Percentiles rank a stretch among this genome's conserved stretches.
Conservation (phyloP, 2,329 filamentous ascomycete species). For the Epichloe scottii region DNA sequence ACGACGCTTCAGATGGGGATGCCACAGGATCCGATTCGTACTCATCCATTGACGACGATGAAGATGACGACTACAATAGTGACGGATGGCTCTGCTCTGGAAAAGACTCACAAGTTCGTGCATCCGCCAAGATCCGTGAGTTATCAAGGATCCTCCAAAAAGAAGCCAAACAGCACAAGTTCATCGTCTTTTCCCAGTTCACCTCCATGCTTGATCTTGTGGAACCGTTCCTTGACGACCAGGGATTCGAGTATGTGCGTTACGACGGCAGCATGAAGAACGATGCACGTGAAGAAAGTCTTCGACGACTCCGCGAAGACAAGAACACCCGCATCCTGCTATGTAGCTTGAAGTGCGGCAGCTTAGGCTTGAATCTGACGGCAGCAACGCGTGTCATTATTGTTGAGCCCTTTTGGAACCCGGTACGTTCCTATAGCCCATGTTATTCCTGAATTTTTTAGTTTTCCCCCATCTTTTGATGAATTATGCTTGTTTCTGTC, state of each 20-base stretch:
- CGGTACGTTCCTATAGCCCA: constrained; percentile 37
- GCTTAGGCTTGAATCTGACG: constrained; percentile 84
- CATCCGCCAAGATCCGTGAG: constrained; percentile 86
- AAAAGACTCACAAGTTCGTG: constrained; percentile 31
- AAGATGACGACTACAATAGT: constrained; percentile 19
- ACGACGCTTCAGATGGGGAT: constrained; percentile 15
- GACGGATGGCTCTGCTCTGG: constrained; percentile 18
- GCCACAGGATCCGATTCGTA: constrained; percentile 31
- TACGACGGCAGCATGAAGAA: constrained; percentile 96
- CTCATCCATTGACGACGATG: constrained; percentile 6
- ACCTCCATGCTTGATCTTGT: constrained; percentile 96
- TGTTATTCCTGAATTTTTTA: not conserved
- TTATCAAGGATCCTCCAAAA: constrained; percentile 68
- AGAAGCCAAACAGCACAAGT: constrained; percentile 77
- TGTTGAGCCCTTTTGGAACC: constrained; percentile 97
- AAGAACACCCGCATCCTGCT: constrained; percentile 68
- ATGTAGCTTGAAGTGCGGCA: constrained; percentile 89
- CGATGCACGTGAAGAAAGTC: constrained; percentile 76
- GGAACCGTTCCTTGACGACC: constrained; percentile 72
- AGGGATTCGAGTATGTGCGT: constrained; percentile 66
- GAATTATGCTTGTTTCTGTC: not conserved
- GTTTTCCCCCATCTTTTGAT: not conserved
- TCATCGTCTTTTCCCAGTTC: constrained; percentile 97
- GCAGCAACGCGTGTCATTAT: constrained; percentile 89
- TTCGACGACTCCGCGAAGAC: constrained; percentile 65